A percentile compares a stretch with the other conserved stretches of the same genome.
phyloP scores from a whole-genome alignment of 805 yeast species.

The Teunomyces gatunensis region DNA sequence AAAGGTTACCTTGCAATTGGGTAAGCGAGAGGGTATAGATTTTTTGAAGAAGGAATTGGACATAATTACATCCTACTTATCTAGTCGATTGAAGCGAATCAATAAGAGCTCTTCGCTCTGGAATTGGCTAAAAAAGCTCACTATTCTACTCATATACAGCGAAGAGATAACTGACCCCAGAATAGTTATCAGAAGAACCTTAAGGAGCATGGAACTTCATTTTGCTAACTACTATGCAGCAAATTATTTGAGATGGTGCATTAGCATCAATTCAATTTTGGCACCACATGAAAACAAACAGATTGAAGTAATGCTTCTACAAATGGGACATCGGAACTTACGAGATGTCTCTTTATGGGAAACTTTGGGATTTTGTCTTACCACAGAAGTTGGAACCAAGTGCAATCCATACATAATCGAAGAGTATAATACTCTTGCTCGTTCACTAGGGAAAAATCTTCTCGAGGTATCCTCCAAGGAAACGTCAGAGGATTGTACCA shows the following conservation, averaged over 20 bases:
- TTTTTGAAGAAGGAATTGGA: constrained; percentile 23
- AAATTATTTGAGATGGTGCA: constrained; percentile 30
- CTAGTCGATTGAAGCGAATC: constrained; percentile 28
- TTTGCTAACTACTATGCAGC: constrained; percentile 40
- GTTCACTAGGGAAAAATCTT: background rate
- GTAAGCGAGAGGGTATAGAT: constrained; percentile 4
- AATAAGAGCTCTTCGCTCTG: constrained; percentile 42
- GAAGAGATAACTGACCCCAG: background rate
- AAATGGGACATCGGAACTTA: constrained; percentile 11
- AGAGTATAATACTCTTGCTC: constrained; percentile 6
- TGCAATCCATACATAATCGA: constrained; percentile 6
- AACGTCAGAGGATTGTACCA: background rate
- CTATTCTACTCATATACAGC: constrained; percentile 9
- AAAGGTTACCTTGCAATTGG: constrained; percentile 13
- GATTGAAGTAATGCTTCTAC: background rate
- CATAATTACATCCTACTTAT: constrained; percentile 28
- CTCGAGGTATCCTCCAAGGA: background rate
- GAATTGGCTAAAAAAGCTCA: constrained; percentile 29
- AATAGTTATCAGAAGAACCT: constrained; percentile 13
- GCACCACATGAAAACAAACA: background rate
- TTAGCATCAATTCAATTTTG: constrained; percentile 9
- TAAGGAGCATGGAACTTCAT: constrained; percentile 33
- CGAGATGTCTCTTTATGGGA: constrained; percentile 20
- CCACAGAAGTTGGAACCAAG: background rate
- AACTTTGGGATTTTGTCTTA: constrained; percentile 6